These are phyloP conservation scores for Pseudoscleropodium purum DNA, from an alignment of 225 moss, liverwort and hornwort genomes.

Conservation along the genomic window DNA sequence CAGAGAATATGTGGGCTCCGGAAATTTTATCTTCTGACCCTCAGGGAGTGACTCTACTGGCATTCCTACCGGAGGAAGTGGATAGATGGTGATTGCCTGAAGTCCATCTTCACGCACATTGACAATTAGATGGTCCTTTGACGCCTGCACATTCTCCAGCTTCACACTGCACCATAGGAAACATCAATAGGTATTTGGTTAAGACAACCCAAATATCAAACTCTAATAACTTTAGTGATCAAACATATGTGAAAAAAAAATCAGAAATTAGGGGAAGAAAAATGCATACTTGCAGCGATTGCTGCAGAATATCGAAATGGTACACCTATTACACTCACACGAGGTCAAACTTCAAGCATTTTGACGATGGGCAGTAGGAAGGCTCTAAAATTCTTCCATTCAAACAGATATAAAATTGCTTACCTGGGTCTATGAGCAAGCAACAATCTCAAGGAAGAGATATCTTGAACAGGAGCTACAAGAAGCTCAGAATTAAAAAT, in stretches of 20 bases:
- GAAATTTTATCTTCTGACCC: conserved; percentile 71
- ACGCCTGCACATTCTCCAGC: conserved; percentile 59
- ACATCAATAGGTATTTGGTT: neutral
- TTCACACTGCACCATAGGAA: conserved; percentile 53
- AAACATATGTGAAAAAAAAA: neutral
- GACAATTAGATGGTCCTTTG: conserved; percentile 60
- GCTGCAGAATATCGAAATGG: neutral
- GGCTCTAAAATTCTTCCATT: neutral
- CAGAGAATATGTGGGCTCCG: conserved; percentile 76
- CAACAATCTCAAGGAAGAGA: conserved; percentile 41
- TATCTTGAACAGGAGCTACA: conserved; percentile 59
- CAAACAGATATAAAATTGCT: neutral
- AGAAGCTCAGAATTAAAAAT: conserved; percentile 87
- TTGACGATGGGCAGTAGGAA: neutral
- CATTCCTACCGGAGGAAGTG: conserved; percentile 62
- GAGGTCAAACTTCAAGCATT: neutral
- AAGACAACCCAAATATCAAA: neutral
- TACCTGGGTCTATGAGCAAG: conserved; percentile 87
- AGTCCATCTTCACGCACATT: conserved; percentile 83
- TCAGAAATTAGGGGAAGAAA: neutral
- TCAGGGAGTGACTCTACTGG: conserved; percentile 50
- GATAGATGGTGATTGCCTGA: conserved; percentile 66
- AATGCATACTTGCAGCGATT: neutral
- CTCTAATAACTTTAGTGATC: neutral
- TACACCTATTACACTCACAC: neutral